Percentiles rank a stretch among this genome's conserved stretches.
These are phyloP conservation scores for Davidsoniella eucalypti DNA, from an alignment of 2,329 filamentous ascomycete genomes.

Conservation along the genomic window DNA sequence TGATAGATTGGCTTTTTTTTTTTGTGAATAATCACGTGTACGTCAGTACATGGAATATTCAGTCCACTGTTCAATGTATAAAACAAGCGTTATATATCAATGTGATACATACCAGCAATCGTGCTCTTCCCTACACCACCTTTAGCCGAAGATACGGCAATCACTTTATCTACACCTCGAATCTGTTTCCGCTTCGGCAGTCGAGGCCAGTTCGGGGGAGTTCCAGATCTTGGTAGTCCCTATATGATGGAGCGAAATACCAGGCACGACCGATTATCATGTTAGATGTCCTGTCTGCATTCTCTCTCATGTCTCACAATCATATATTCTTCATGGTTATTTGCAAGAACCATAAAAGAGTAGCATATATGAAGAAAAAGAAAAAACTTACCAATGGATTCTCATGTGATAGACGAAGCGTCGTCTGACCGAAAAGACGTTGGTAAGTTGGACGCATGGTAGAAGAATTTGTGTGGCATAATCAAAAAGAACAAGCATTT, in stretches of 20 bases:
- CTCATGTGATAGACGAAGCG: conserved; percentile 45
- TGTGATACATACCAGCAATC: conserved; percentile 46
- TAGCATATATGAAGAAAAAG: no score
- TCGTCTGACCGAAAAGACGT: conserved; percentile 25
- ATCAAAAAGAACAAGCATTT: no score
- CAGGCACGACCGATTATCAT: neutral
- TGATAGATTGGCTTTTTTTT: conserved; percentile 54
- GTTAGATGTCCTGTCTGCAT: no score
- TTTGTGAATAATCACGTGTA: neutral
- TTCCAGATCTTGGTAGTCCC: conserved; percentile 70
- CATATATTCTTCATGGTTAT: no score
- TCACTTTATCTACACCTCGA: conserved; percentile 70
- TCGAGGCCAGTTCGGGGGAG: conserved; percentile 41
- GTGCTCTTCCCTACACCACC: conserved; percentile 98
- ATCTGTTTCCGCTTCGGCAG: conserved; percentile 70
- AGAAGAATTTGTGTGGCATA: no score
- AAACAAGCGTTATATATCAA: neutral
- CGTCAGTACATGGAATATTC: neutral
- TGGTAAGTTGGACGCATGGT: conserved; percentile 18
- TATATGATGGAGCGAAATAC: conserved; percentile 29
- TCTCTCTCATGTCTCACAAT: no score
- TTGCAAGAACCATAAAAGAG: neutral
- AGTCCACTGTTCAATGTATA: neutral
- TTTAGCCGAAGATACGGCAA: conserved; percentile 94
- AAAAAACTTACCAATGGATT: conserved; percentile 61